phyloP scores from a whole-genome alignment of 2,329 filamentous ascomycete species.

The Monilinia fructigena region DNA sequence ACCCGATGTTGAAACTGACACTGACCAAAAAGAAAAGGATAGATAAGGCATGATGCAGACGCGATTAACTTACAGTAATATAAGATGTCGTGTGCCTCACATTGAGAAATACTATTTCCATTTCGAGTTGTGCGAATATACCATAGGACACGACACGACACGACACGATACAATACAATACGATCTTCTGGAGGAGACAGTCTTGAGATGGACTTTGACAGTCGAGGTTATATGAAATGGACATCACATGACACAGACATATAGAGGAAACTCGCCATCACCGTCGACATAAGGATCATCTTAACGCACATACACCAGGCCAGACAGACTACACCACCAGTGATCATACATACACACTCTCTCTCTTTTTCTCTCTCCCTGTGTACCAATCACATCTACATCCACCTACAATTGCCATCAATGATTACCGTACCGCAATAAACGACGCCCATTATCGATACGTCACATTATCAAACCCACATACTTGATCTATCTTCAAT shows the following conservation, averaged over 20 bases:
- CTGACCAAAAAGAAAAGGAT: not conserved
- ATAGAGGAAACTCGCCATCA: not conserved
- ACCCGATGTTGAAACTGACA: slow-evolving; percentile 13
- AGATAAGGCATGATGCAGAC: slow-evolving; percentile 12
- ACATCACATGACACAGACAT: slow-evolving; percentile 11
- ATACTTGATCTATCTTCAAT: not conserved
- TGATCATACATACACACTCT: no score
- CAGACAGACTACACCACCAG: not conserved
- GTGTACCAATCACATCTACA: not conserved
- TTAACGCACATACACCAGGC: not conserved
- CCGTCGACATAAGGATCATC: not conserved
- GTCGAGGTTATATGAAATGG: not conserved
- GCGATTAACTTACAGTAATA: slow-evolving; percentile 10
- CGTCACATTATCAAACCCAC: not conserved
- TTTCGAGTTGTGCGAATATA: not conserved
- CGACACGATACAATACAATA: no score
- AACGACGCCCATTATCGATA: slow-evolving; percentile 5
- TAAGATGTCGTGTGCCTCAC: slow-evolving; percentile 17
- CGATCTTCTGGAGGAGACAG: not conserved
- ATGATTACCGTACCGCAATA: not conserved
- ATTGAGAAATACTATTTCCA: not conserved
- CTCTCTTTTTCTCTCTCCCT: no score
- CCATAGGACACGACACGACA: not conserved
- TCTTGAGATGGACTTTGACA: not conserved
- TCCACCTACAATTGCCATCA: not conserved